These are phyloP conservation scores for Inga laurina DNA, from an alignment of 306 rosid species.

Conservation along the genomic window DNA sequence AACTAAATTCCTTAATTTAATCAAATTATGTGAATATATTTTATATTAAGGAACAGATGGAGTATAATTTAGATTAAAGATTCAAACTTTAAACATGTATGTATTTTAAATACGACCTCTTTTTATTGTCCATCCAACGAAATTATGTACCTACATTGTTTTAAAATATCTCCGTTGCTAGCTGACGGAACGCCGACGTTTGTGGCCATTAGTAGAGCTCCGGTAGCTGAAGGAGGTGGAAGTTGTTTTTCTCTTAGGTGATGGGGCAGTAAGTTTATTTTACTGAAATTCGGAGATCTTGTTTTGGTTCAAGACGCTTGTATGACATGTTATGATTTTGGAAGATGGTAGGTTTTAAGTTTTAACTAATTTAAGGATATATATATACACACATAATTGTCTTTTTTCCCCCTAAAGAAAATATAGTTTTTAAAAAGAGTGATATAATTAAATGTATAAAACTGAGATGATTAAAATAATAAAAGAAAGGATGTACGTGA, in stretches of 20 bases:
- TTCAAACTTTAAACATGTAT: too few species aligned
- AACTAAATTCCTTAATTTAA: too few species aligned
- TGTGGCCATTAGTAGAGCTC: background rate
- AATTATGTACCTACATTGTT: too few species aligned
- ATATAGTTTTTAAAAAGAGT: too few species aligned
- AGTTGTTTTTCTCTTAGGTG: background rate
- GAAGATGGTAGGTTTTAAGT: too few species aligned
- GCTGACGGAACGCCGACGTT: background rate
- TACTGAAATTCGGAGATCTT: background rate
- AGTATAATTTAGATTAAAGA: background rate
- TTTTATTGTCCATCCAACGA: background rate
- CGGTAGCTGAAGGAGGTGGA: background rate
- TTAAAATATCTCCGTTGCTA: background rate
- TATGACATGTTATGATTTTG: background rate
- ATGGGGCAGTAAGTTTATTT: background rate
- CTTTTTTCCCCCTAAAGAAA: too few species aligned
- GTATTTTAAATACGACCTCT: background rate
- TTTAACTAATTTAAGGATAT: too few species aligned
- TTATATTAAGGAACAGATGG: too few species aligned
- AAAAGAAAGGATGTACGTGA: background rate
- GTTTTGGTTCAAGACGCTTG: background rate
- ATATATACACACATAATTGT: too few species aligned
- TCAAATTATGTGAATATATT: too few species aligned
- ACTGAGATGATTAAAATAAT: background rate
- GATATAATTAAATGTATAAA: too few species aligned